Percentiles rank a stretch among this genome's conserved stretches.
Evolutionary conservation across 768 basidiomycete genomes (phyloP).

Genomic region (Mycena haematopus): DNA sequence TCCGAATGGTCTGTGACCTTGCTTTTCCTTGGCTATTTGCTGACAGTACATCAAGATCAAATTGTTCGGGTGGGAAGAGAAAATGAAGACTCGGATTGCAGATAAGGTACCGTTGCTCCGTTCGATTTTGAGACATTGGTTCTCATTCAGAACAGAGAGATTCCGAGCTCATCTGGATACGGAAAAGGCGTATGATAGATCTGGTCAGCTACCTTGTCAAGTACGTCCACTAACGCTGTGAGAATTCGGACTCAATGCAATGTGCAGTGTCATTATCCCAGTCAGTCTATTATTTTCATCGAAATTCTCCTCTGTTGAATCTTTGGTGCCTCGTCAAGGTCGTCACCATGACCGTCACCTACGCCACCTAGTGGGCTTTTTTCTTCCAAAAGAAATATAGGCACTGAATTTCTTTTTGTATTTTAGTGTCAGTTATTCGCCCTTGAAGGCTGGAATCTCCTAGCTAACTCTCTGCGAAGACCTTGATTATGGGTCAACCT

Average conservation of each 20-base stretch:
- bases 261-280: conserved; percentile 38
- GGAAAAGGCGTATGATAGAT: conserved; percentile 47
- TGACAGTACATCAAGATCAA: conserved; percentile 23
- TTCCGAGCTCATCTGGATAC: conserved; percentile 49
- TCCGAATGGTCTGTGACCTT: conserved; percentile 65
- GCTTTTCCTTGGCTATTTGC: conserved; percentile 17
- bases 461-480: background rate
- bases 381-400: too few relatives aligned
- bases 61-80: conserved; percentile 70
- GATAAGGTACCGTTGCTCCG: conserved; percentile 40
- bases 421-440: background rate
- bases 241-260: conserved; percentile 10
- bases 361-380: conserved; percentile 42
- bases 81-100: conserved; percentile 57
- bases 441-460: background rate
- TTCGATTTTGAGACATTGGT: conserved; percentile 33
- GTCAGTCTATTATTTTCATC: background rate
- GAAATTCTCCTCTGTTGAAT: background rate
- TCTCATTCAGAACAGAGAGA: conserved; percentile 38
- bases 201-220: conserved; percentile 45
- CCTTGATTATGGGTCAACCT: conserved; percentile 8
- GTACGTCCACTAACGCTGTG: background rate
- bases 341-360: conserved; percentile 55
- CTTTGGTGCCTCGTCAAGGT: conserved; percentile 34
- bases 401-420: conserved; percentile 37